phyloP scores from a whole-genome alignment of 192 early-diverging fungal genomes.

The Pilobolus umbonatus region DNA sequence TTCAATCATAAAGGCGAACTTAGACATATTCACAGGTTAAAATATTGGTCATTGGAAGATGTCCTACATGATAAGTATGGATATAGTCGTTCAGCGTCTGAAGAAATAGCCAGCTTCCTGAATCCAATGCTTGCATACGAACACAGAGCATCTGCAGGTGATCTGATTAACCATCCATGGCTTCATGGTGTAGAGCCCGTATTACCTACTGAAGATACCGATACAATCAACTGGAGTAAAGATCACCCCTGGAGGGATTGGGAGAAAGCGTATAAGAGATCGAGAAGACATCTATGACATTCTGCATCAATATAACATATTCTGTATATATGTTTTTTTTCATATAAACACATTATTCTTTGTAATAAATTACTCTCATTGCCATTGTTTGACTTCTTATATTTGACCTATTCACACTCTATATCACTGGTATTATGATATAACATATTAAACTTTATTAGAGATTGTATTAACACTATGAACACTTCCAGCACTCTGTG shows the following conservation, averaged over 20 bases:
- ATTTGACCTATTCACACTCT: no score
- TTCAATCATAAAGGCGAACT: constrained; percentile 90
- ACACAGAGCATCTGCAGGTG: constrained; percentile 23
- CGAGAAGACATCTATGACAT: no score
- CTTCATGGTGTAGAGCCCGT: constrained; percentile 15
- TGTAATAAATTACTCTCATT: no score
- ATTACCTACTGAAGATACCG: constrained; percentile 1
- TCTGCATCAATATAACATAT: neutral
- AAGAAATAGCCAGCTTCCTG: constrained; percentile 75
- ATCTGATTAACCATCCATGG: constrained; percentile 35
- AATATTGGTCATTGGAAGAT: constrained; percentile 75
- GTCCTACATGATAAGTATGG: constrained; percentile 89
- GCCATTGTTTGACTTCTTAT: no score
- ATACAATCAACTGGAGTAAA: constrained; percentile 2
- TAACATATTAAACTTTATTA: no score
- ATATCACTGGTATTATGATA: no score
- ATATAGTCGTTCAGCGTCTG: constrained; percentile 62
- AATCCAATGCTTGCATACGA: constrained; percentile 67
- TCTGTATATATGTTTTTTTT: neutral
- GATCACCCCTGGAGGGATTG: constrained; percentile 24
- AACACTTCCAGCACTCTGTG: no score
- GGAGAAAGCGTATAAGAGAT: constrained; percentile 8
- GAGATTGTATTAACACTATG: no score
- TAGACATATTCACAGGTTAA: constrained; percentile 82
- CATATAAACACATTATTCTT: no score